These are phyloP conservation scores for Tylopilus intermedius DNA, from an alignment of 768 basidiomycete genomes.

Conservation along the genomic window DNA sequence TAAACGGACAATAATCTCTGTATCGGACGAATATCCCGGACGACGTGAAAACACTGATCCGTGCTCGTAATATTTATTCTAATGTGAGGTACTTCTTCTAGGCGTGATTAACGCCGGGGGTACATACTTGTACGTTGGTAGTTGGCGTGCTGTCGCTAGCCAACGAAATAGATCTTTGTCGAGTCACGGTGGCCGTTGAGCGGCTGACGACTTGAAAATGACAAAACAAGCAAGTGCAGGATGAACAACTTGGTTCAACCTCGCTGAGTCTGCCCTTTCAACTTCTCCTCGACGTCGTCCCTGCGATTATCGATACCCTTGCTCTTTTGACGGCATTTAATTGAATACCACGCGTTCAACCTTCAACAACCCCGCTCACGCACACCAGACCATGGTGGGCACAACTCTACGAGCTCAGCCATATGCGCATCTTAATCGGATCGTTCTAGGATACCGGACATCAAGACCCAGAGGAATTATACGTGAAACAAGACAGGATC, in stretches of 20 bases:
- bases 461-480: slow-evolving; percentile 94
- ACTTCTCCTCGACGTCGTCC: slow-evolving; percentile 8
- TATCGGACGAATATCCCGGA: not conserved
- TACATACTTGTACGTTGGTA: no score
- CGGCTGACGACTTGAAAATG: slow-evolving; percentile 28
- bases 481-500: slow-evolving; percentile 95
- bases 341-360: slow-evolving; percentile 10
- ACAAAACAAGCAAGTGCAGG: slow-evolving; percentile 25
- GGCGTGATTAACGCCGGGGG: no score
- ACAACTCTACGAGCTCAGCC: not conserved
- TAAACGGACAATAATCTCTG: not conserved
- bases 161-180: not conserved
- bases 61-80: not conserved
- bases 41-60: slow-evolving; percentile 3
- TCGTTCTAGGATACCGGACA: slow-evolving; percentile 52
- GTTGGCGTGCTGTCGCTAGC: not conserved
- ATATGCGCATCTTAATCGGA: slow-evolving; percentile 7
- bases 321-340: not conserved
- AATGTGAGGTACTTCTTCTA: not conserved
- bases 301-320: slow-evolving; percentile 7
- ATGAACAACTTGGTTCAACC: slow-evolving; percentile 15
- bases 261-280: slow-evolving; percentile 3
- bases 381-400: slow-evolving; percentile 19
- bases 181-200: not conserved
- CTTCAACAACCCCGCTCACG: not conserved